Conservation (phyloP, 495 filamentous ascomycete species). For the Elaphomyces granulatus region DNA sequence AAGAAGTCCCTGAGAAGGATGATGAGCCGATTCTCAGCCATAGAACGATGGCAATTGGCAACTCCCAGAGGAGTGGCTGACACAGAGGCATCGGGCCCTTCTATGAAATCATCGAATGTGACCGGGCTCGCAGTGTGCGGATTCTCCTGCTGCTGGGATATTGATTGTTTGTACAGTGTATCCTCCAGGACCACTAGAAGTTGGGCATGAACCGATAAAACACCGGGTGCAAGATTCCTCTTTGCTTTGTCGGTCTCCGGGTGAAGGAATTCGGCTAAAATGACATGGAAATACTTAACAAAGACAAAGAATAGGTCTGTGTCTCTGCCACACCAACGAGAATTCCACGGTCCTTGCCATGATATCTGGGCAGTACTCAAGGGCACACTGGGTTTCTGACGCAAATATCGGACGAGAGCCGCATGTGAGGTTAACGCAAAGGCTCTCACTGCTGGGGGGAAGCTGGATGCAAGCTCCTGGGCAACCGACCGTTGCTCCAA, state of each 20-base stretch:
- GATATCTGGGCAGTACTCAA: constrained; percentile 55
- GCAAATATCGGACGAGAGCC: constrained; percentile 48
- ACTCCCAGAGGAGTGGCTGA: constrained; percentile 50
- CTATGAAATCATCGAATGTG: constrained; percentile 64
- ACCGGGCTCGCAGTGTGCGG: constrained; percentile 43
- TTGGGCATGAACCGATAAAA: constrained; percentile 76
- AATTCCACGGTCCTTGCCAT: constrained; percentile 79
- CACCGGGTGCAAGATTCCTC: constrained; percentile 53
- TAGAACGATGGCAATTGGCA: constrained; percentile 58
- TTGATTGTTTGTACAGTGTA: constrained; percentile 59
- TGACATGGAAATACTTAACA: constrained; percentile 75
- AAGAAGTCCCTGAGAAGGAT: constrained; percentile 79
- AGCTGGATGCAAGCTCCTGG: constrained; percentile 48
- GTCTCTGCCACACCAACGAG: constrained; percentile 78
- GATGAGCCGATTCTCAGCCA: constrained; percentile 86
- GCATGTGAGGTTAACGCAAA: constrained; percentile 58
- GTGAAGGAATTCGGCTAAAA: constrained; percentile 70
- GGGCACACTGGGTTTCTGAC: constrained; percentile 50
- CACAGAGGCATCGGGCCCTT: constrained; percentile 52
- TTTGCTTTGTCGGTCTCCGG: constrained; percentile 48
- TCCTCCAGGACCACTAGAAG: constrained; percentile 68
- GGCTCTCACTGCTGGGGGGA: constrained; percentile 55
- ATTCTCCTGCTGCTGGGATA: constrained; percentile 36
- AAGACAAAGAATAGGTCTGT: constrained; percentile 93
- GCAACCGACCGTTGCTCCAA: constrained; percentile 24